phyloP scores from a whole-genome alignment of 129 eudicot genomes.

The Rutidosis leptorrhynchoides region DNA sequence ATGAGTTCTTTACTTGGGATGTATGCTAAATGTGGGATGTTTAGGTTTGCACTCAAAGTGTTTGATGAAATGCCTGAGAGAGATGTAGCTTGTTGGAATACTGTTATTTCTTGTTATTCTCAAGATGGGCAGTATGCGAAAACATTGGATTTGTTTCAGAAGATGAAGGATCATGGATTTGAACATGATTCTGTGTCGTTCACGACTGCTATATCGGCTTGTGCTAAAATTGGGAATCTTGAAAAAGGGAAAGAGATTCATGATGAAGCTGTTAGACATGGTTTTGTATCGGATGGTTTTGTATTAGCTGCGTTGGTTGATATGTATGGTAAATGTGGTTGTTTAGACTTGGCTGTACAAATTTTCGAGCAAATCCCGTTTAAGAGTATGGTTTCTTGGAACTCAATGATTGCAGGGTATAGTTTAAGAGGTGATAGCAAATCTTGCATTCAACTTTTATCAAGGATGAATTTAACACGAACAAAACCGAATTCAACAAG shows the following conservation, averaged over 20 bases:
- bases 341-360: slow-evolving; percentile 28
- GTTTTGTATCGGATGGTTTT: slow-evolving; percentile 17
- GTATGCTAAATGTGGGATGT: slow-evolving; percentile 36
- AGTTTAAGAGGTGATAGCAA: slow-evolving; percentile 34
- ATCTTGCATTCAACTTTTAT: slow-evolving; percentile 31
- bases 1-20: slow-evolving; percentile 29
- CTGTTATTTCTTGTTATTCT: slow-evolving; percentile 36
- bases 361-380: slow-evolving; percentile 21
- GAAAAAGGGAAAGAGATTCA: slow-evolving; percentile 28
- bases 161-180: slow-evolving; percentile 34
- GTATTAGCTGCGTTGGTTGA: slow-evolving; percentile 37
- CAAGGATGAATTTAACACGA: slow-evolving; percentile 18
- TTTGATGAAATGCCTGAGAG: slow-evolving; percentile 45
- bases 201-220: slow-evolving; percentile 24
- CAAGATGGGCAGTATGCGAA: slow-evolving; percentile 35
- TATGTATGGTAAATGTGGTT: slow-evolving; percentile 37
- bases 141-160: slow-evolving; percentile 24
- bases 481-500: slow-evolving; percentile 27
- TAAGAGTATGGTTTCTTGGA: slow-evolving; percentile 38
- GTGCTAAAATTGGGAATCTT: slow-evolving; percentile 30
- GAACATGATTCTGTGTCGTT: slow-evolving; percentile 34
- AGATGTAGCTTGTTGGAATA: slow-evolving; percentile 38
- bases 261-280: slow-evolving; percentile 23
- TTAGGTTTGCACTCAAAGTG: slow-evolving; percentile 24
- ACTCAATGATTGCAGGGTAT: slow-evolving; percentile 35